Base-by-base conservation (phyloP, 805 yeast species). In the Jamesozyma rosinii region DNA sequence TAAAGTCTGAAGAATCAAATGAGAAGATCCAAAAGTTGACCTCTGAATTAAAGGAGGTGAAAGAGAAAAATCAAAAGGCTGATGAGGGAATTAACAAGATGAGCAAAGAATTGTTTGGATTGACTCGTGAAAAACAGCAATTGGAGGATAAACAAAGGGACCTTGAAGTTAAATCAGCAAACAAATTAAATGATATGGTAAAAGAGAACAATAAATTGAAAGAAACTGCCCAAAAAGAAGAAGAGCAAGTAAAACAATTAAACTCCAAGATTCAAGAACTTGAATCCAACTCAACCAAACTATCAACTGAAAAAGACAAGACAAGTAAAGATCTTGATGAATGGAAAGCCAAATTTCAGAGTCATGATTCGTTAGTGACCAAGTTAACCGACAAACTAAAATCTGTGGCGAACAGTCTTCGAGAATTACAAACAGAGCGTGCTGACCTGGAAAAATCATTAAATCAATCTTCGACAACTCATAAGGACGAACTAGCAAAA, bases 11-110 rank as follows among this genome's bases (percentile, higher is more conserved):
- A 2, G 45, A 58, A 17, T 30, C 49, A 0, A 38, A 45, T 2
- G 43, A 54, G 4, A 55, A 50, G n/a, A 44, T 64, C 5, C 42
- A 51, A 9, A 41, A 41, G 10, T 40, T 66, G 21, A 57, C 53
- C 15, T 48, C 49, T 2, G 60, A 61, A 11, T 47, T 69, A 3
- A 51, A 55, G 5, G 55, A 47, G 1, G 40, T 59, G 5, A 48
- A 48, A 1, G 49, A 34, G 1, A 74, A 71, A 11, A 81, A 77
- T 51, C 69, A 70, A 21, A 80, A 75, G 49, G 83, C 90, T 1
- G 96, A 89, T 54, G 81, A 77, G 46, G 97, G 95, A 3, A 81
- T 89, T 41, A 88, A 88, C 57, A 88, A 87, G 52, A 84, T 89
- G 95, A 83, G 81, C 43, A 69, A 90, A 33, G 97, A 89, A 49